These are phyloP conservation scores for Mycena crocata DNA, from an alignment of 768 basidiomycete genomes.

Conservation along the genomic window DNA sequence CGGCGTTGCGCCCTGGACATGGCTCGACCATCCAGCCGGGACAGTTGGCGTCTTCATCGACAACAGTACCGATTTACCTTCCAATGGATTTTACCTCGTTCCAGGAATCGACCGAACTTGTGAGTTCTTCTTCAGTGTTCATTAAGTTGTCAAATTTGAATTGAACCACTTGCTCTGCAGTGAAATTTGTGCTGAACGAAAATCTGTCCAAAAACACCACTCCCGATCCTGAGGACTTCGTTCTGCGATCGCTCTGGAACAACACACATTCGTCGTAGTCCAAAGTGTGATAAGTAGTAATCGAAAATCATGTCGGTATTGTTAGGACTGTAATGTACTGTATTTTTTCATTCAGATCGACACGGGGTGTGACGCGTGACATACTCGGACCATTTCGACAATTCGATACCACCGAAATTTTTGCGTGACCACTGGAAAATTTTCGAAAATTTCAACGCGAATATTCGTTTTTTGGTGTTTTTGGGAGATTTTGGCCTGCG, in stretches of 20 bases:
- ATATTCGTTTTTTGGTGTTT: too few relatives aligned
- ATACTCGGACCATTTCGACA: too few relatives aligned
- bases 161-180: too few relatives aligned
- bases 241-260: slow-evolving; percentile 65
- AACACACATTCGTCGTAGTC: slow-evolving; percentile 53
- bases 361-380: too few relatives aligned
- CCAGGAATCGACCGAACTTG: slow-evolving; percentile 65
- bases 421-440: too few relatives aligned
- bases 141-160: background rate
- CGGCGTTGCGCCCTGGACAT: slow-evolving; percentile 68
- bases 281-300: too few relatives aligned
- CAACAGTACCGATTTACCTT: slow-evolving; percentile 50
- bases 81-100: slow-evolving; percentile 67
- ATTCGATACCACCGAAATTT: too few relatives aligned
- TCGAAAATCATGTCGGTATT: too few relatives aligned
- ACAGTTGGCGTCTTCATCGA: slow-evolving; percentile 67
- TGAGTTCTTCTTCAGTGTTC: slow-evolving; percentile 40
- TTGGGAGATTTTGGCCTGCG: too few relatives aligned
- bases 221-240: slow-evolving; percentile 58
- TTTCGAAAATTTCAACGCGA: too few relatives aligned
- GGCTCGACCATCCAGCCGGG: slow-evolving; percentile 68
- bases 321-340: too few relatives aligned
- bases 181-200: slow-evolving; percentile 54
- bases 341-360: too few relatives aligned
- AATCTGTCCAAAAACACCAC: slow-evolving; percentile 51